A percentile compares a stretch with the other conserved stretches of the same genome.
Conservation (phyloP, 2,329 filamentous ascomycete species). For the Calonectria pseudoturangicola region DNA sequence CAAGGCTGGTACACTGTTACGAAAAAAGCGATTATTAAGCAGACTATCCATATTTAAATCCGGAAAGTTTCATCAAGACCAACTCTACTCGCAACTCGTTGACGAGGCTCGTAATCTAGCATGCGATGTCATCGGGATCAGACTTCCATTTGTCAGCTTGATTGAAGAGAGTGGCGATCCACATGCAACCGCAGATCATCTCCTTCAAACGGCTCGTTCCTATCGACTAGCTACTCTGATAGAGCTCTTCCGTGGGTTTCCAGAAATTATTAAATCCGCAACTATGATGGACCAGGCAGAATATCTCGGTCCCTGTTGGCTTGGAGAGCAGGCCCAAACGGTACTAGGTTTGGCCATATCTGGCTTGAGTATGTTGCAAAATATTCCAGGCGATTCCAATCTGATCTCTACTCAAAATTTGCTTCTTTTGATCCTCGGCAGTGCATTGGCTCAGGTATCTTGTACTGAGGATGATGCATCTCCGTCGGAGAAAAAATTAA, state of each 20-base stretch:
- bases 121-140: slow-evolving; percentile 8
- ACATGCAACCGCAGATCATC: slow-evolving; percentile 27
- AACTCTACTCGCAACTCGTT: slow-evolving; percentile 28
- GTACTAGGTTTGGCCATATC: slow-evolving; percentile 9
- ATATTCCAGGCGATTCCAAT: slow-evolving; percentile 31
- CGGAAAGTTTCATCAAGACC: slow-evolving; percentile 9
- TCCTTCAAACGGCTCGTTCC: slow-evolving; percentile 30
- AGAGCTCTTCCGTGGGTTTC: slow-evolving; percentile 40
- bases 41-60: slow-evolving; percentile 27
- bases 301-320: background rate
- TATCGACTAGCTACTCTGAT: slow-evolving; percentile 38
- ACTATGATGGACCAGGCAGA: background rate
- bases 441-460: slow-evolving; percentile 5
- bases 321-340: slow-evolving; percentile 13
- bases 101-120: slow-evolving; percentile 29
- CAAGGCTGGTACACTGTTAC: slow-evolving; percentile 21
- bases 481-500: background rate
- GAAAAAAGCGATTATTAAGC: slow-evolving; percentile 35
- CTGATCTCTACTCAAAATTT: slow-evolving; percentile 40
- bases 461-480: background rate
- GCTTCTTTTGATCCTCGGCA: slow-evolving; percentile 37
- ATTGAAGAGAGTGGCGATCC: slow-evolving; percentile 40
- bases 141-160: slow-evolving; percentile 26
- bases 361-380: slow-evolving; percentile 28
- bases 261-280: slow-evolving; percentile 10